A percentile compares a stretch with the other conserved stretches of the same genome.
Conservation (phyloP, 495 filamentous ascomycete genomes). For the Penicillium angulare region DNA sequence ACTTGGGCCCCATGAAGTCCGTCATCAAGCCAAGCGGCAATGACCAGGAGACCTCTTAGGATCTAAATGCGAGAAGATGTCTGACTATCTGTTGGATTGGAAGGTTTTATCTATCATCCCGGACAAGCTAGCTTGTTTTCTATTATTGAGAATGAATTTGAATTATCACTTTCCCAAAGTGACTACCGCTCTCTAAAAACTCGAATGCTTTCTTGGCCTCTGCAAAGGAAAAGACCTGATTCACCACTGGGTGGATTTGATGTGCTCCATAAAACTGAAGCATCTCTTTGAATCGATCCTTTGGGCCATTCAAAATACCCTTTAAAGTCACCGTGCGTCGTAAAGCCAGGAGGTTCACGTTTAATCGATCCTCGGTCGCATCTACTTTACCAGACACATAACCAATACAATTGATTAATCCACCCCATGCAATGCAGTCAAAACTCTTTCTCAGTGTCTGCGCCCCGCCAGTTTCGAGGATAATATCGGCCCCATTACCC, state of each 20-base stretch:
- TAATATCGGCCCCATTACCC: slow-evolving; percentile 62
- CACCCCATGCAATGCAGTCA: slow-evolving; percentile 63
- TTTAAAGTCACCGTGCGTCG: slow-evolving; percentile 50
- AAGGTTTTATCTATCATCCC: background rate
- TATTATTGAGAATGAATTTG: slow-evolving; percentile 45
- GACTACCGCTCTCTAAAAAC: slow-evolving; percentile 62
- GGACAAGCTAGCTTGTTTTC: too few species aligned
- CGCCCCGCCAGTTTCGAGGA: slow-evolving; percentile 67
- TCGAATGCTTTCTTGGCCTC: slow-evolving; percentile 50
- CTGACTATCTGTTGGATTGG: too few species aligned
- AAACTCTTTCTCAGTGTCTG: slow-evolving; percentile 60
- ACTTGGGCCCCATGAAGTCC: slow-evolving; percentile 36
- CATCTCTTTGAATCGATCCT: slow-evolving; percentile 63
- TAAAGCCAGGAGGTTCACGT: slow-evolving; percentile 54
- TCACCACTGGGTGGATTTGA: slow-evolving; percentile 61
- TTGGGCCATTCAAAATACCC: slow-evolving; percentile 61
- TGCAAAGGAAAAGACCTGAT: slow-evolving; percentile 57
- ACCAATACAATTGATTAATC: slow-evolving; percentile 65
- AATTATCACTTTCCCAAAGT: slow-evolving; percentile 75
- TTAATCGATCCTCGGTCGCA: slow-evolving; percentile 36
- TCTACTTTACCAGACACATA: slow-evolving; percentile 61
- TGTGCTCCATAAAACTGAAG: slow-evolving; percentile 55
- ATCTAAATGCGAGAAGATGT: too few species aligned
- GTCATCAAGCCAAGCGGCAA: slow-evolving; percentile 44
- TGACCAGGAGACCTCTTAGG: slow-evolving; percentile 22